Evolutionary conservation across 2,329 filamentous ascomycete genomes (phyloP), one percentile per base, ranked within the genome.

Genomic region (Paracamarosporium sp.): DNA sequence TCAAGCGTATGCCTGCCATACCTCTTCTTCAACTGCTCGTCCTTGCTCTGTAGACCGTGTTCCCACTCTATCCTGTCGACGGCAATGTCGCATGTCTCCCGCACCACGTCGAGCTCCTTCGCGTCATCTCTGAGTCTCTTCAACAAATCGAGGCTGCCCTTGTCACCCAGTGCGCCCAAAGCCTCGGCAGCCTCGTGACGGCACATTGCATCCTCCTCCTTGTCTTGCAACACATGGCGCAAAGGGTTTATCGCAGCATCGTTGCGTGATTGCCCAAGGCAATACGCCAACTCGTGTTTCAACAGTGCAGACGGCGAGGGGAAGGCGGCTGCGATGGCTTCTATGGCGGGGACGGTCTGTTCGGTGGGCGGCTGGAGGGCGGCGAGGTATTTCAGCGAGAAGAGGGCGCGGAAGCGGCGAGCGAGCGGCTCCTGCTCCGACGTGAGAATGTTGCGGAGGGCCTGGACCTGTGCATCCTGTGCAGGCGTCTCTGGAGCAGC

Each of bases 251-350:
- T 86, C 0, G 93, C 90, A 44, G 88, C 88, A 50, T 84, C 78
- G 73, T 97, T 92, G 56, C 88, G 88, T 1, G 91, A 94, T 80
- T 99, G 95, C 7, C 95, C 95, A 2, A 99, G 85, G 74, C 95
- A 99, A 81, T 99, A 99, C 25, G 95, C 95, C 47, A 99, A 85
- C 76, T 99, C 95, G 78, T 99, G 95, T 81, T 98, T 98, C 45
- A 98, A 83, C 8, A 98, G 84, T 3, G 92, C 94, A 4, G 94
- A 98, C 0, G 91, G 88, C 3, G 94, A 96, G 0, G 82, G 71
- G 68, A 99, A 95, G 1, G 84, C 94, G 7, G 93, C 92, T 2
- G 94, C 93, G 67, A 99, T 99, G 40, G 95, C 93, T 64, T 88
- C 79, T 65, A 89, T 87, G 17, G 90, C 86, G 40, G 88, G 87